phyloP scores from a whole-genome alignment of 2,329 filamentous ascomycete genomes.

The Chaetothyriales sp. region DNA sequence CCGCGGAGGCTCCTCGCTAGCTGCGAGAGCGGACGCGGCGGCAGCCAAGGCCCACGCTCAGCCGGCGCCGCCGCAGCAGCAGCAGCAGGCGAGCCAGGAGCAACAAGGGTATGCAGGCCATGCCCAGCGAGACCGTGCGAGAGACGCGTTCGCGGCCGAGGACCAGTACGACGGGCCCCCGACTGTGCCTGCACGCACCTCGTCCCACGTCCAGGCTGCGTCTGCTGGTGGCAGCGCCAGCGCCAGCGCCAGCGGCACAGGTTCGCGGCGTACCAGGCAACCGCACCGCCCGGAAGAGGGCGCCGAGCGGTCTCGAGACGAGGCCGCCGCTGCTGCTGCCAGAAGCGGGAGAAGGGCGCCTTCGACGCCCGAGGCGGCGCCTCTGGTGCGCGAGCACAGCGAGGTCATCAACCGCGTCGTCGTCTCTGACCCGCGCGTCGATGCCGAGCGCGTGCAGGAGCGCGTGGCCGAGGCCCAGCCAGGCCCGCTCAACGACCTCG shows the following conservation, averaged over 20 bases:
- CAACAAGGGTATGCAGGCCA: background rate
- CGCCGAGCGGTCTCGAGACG: slow-evolving; percentile 25
- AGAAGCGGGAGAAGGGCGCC: slow-evolving; percentile 36
- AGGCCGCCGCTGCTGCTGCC: slow-evolving; percentile 22
- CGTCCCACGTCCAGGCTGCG: slow-evolving; percentile 49
- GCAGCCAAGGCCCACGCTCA: background rate
- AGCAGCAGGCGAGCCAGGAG: background rate
- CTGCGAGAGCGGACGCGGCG: background rate
- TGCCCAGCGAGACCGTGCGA: slow-evolving; percentile 13
- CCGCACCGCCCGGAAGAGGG: slow-evolving; percentile 31
- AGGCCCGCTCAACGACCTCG: slow-evolving; percentile 35
- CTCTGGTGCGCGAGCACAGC: slow-evolving; percentile 60
- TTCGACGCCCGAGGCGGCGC: slow-evolving; percentile 37
- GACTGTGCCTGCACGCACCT: slow-evolving; percentile 65
- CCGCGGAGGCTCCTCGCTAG: background rate
- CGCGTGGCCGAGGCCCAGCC: slow-evolving; percentile 48
- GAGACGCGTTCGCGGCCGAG: slow-evolving; percentile 24
- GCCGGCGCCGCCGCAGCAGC: too few relatives aligned
- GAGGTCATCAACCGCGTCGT: slow-evolving; percentile 66
- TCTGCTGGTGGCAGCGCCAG: slow-evolving; percentile 22
- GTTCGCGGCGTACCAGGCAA: slow-evolving; percentile 28
- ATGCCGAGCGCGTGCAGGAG: slow-evolving; percentile 57
- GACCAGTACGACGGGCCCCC: slow-evolving; percentile 43
- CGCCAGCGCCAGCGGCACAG: slow-evolving; percentile 26
- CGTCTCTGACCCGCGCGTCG: slow-evolving; percentile 60